Conservation (phyloP, 1,139 yeast genomes). For the Blastobotrys niveus region DNA sequence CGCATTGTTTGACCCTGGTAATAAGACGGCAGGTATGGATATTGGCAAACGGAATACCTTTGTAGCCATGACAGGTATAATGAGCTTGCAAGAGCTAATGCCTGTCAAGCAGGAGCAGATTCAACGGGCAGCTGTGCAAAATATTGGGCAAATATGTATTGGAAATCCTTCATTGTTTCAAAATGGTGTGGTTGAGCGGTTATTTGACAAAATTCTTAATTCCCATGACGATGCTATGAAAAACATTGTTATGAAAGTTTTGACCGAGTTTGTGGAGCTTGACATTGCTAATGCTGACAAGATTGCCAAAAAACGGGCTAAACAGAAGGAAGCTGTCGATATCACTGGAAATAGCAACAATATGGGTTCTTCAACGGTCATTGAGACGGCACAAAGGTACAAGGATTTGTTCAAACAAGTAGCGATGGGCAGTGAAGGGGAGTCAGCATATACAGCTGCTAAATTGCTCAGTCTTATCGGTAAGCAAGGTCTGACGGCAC, state of each 20-base stretch:
- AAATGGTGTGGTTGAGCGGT: constrained; percentile 20
- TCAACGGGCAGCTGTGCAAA: constrained; percentile 11
- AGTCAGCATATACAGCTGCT: constrained; percentile 46
- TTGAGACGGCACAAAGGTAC: constrained; percentile 63
- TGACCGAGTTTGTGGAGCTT: constrained; percentile 45
- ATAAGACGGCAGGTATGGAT: constrained; percentile 1
- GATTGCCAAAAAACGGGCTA: constrained; percentile 33
- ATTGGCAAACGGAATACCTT: background rate
- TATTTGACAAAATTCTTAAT: constrained; percentile 48
- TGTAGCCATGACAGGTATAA: constrained; percentile 3
- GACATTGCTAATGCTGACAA: constrained; percentile 44
- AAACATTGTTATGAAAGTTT: constrained; percentile 48
- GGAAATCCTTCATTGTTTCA: constrained; percentile 14
- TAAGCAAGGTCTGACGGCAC: constrained; percentile 65
- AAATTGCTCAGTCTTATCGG: constrained; percentile 51
- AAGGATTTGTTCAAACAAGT: constrained; percentile 43
- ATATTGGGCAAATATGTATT: constrained; percentile 16
- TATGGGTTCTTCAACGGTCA: constrained; percentile 62
- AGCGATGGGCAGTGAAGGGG: constrained; percentile 45
- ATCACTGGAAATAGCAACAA: constrained; percentile 46
- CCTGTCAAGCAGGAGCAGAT: constrained; percentile 1
- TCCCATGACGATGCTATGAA: constrained; percentile 35
- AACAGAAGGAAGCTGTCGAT: constrained; percentile 39
- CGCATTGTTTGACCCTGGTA: constrained; percentile 3
- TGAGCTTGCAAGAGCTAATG: background rate